phyloP scores from a whole-genome alignment of 192 early-diverging fungal species.

The Dissophora ornata region DNA sequence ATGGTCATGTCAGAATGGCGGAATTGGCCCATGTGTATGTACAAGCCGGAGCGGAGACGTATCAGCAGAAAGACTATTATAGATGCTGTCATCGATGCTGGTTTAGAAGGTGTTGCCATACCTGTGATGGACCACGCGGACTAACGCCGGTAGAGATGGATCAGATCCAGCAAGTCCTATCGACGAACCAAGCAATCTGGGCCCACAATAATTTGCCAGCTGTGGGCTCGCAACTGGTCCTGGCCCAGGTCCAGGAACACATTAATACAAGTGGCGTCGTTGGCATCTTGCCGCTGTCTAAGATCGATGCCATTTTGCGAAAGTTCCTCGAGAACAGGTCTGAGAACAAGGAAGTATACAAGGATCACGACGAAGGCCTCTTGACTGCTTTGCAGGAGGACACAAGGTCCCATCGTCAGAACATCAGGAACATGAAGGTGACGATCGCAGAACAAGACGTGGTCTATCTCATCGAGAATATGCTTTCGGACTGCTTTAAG shows the following conservation, averaged over 20 bases:
- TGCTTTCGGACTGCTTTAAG: conserved; percentile 24
- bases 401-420: conserved; percentile 2
- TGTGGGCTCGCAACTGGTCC: background rate
- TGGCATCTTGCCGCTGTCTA: background rate
- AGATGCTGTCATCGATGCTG: conserved; percentile 23
- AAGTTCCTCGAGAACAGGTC: conserved; percentile 11
- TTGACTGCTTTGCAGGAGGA: conserved; percentile 9
- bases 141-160: conserved; percentile 3
- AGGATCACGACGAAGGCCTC: conserved; percentile 7
- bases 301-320: background rate
- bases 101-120: conserved; percentile 20
- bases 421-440: conserved; percentile 10
- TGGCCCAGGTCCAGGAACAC: no score
- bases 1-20: background rate
- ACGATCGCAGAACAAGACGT: background rate
- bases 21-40: conserved; percentile 27
- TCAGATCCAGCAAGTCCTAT: conserved; percentile 9
- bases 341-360: conserved; percentile 31
- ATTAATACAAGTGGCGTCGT: no score
- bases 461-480: background rate
- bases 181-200: conserved; percentile 8
- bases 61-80: conserved; percentile 4
- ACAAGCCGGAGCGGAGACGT: background rate
- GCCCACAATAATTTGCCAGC: conserved; percentile 5
- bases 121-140: background rate